phyloP scores from a whole-genome alignment of 2,329 filamentous ascomycete species.

The Fusarium zealandicum region DNA sequence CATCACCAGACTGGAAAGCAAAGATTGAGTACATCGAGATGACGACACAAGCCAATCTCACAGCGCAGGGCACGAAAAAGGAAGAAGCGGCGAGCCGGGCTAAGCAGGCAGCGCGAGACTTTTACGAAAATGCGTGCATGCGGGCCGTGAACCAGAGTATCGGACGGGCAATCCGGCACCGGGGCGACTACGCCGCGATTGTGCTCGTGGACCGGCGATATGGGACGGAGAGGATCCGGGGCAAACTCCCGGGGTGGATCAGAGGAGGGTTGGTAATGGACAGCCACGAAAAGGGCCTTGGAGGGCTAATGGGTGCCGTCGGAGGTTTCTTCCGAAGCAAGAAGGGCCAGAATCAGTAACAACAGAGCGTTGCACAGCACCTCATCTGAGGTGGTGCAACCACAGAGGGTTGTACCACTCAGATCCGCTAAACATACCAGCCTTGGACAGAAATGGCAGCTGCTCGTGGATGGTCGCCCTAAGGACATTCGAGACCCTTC shows the following conservation, averaged over 20 bases:
- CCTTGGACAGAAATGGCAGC: constrained; percentile 25
- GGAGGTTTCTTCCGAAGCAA: constrained; percentile 66
- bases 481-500: constrained; percentile 28
- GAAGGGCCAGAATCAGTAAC: constrained; percentile 23
- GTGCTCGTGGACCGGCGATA: constrained; percentile 85
- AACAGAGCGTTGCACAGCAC: not conserved
- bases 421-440: not conserved
- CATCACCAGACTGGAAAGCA: constrained; percentile 90
- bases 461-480: constrained; percentile 9
- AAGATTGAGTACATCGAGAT: constrained; percentile 86
- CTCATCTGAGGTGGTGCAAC: not conserved
- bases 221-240: constrained; percentile 72
- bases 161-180: constrained; percentile 88
- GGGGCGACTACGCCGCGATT: constrained; percentile 88
- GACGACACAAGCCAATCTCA: constrained; percentile 53
- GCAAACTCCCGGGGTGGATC: constrained; percentile 92
- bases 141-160: constrained; percentile 96
- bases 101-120: constrained; percentile 73
- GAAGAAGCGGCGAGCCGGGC: constrained; percentile 43
- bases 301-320: constrained; percentile 65
- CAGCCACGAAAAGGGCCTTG: constrained; percentile 59
- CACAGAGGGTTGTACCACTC: not conserved
- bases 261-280: constrained; percentile 67
- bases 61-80: constrained; percentile 25
- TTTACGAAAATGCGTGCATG: constrained; percentile 96